These are phyloP conservation scores for Tricholomella constricta DNA, from an alignment of 768 basidiomycete genomes.

Conservation along the genomic window DNA sequence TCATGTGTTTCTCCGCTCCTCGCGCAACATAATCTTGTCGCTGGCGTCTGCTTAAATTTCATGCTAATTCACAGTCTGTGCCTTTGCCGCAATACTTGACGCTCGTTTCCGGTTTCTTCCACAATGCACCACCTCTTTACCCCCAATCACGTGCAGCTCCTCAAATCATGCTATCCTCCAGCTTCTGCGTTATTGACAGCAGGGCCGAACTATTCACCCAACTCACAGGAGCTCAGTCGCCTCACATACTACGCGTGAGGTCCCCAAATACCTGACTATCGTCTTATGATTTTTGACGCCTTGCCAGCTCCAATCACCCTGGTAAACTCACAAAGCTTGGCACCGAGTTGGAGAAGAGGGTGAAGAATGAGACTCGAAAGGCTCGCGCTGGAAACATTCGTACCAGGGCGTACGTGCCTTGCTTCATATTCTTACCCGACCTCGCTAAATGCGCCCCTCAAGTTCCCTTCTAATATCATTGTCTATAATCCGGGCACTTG, in stretches of 20 bases:
- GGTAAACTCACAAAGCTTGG: constrained; percentile 80
- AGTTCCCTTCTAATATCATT: constrained; percentile 84
- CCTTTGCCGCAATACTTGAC: constrained; percentile 10
- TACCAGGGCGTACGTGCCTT: constrained; percentile 68
- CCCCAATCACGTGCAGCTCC: constrained; percentile 80
- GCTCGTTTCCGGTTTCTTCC: constrained; percentile 15
- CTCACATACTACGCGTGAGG: constrained; percentile 80
- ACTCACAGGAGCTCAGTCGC: constrained; percentile 82
- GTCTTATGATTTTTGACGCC: background rate
- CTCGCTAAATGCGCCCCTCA: constrained; percentile 6
- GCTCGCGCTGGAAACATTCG: constrained; percentile 76
- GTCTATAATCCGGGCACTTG: constrained; percentile 77
- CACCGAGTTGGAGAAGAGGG: constrained; percentile 74
- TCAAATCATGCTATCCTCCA: constrained; percentile 86
- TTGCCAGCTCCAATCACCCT: constrained; percentile 65
- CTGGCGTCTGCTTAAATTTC: constrained; percentile 3
- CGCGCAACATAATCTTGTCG: background rate
- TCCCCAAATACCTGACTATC: background rate
- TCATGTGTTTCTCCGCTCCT: background rate
- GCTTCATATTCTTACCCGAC: background rate
- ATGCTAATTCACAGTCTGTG: constrained; percentile 12
- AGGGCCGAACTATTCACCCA: constrained; percentile 77
- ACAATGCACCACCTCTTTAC: constrained; percentile 75
- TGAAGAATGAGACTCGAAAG: constrained; percentile 63
- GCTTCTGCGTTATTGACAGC: constrained; percentile 71